Percentiles rank a stretch among this genome's conserved stretches.
Evolutionary conservation across 1,284 basidiomycete species (phyloP).

Genomic region (Papiliotrema terrestris): DNA sequence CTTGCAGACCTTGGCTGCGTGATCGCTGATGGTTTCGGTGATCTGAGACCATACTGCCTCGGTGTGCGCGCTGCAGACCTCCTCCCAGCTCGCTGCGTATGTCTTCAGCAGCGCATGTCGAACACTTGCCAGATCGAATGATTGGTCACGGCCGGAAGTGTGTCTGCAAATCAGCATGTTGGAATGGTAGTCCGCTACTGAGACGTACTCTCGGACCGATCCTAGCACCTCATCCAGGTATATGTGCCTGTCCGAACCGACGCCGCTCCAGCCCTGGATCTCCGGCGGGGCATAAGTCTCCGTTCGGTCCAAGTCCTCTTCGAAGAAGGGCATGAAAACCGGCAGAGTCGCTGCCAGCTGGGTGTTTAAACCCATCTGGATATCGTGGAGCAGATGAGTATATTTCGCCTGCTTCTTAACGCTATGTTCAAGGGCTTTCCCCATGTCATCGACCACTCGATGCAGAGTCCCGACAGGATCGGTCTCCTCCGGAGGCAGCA

Average conservation of each 20-base stretch:
- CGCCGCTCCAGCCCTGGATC: neutral
- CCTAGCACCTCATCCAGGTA: neutral
- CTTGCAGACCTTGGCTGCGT: too few species aligned
- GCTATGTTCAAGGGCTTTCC: neutral
- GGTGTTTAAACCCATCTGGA: constrained; percentile 1
- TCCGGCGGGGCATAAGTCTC: neutral
- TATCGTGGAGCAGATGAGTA: neutral
- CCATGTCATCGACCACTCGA: constrained; percentile 4
- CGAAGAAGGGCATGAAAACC: constrained; percentile 7
- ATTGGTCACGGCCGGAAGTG: neutral
- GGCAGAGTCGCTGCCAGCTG: constrained; percentile 5
- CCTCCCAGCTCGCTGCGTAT: neutral
- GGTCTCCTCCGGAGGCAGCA: constrained; percentile 2
- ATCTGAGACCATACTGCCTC: neutral
- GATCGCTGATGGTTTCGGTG: neutral
- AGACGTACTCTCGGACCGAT: neutral
- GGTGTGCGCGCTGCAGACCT: neutral
- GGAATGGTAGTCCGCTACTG: neutral
- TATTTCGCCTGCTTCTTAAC: neutral
- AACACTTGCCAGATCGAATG: neutral
- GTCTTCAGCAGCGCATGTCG: neutral
- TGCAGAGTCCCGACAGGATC: constrained; percentile 13
- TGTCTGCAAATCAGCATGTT: neutral
- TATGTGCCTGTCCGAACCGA: neutral
- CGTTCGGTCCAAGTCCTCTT: neutral